Percentiles rank a stretch among this genome's conserved stretches.
Conservation (phyloP, 2,329 filamentous ascomycete genomes). For the Botrytis fragariae region DNA sequence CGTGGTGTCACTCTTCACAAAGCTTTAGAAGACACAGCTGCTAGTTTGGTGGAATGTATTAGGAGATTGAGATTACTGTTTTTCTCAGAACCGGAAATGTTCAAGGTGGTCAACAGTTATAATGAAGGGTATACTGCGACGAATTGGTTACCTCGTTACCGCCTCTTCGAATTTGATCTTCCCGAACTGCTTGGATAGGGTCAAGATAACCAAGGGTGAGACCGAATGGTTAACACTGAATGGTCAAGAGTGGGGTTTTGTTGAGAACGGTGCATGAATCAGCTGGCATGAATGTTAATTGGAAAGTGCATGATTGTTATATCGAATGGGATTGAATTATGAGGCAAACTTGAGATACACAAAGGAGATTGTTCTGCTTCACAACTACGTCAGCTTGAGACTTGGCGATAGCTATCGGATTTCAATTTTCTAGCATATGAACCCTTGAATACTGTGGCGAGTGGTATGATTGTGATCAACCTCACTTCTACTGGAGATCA, state of each 20-base stretch:
- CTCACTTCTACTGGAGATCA: not conserved
- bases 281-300: not conserved
- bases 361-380: not conserved
- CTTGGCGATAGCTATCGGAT: not conserved
- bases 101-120: not conserved
- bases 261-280: not conserved
- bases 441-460: not conserved
- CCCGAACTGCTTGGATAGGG: not conserved
- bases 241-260: too few relatives aligned
- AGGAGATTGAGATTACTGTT: not conserved
- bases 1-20: not conserved
- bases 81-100: not conserved
- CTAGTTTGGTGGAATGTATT: not conserved
- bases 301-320: not conserved
- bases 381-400: not conserved
- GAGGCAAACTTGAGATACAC: not conserved
- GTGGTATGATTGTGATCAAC: not conserved
- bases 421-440: not conserved
- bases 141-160: not conserved
- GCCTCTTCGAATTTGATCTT: not conserved
- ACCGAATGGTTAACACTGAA: not conserved
- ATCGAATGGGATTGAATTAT: not conserved
- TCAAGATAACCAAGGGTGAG: not conserved
- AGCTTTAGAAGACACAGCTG: not conserved
- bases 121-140: not conserved